Evolutionary conservation across 1,284 basidiomycete species (phyloP), one percentile per base, ranked within the genome.

Genomic region (Heimioporus retisporus): DNA sequence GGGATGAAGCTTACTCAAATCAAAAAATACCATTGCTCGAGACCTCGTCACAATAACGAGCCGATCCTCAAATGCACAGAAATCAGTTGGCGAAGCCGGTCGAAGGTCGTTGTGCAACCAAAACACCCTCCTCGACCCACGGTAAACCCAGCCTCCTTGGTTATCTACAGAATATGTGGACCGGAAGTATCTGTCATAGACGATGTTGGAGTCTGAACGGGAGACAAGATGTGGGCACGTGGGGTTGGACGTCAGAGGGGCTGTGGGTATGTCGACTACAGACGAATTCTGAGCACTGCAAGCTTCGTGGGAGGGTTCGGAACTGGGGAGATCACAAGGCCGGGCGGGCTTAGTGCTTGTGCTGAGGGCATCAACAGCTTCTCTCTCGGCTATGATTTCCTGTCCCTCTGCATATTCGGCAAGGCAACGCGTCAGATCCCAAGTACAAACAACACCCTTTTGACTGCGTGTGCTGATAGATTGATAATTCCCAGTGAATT

Each of bases 111-210:
- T 31, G 3, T 72, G 72, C 19, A 73, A 21, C 72, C 72, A 75
- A 19, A 74, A 71, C 57, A 73, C 46, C 51, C 72, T 59, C 55
- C 43, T 56, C 23, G 65, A 68, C 16, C 73, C 70, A 19, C 46
- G 57, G 56, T 59, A 67, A 13, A 73, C 63, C 71, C 69, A 73
- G 21, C 73, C 72, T 50, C 69, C 25, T 16, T 25, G 64, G 54
- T 23, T 21, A 15, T 75, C 59, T 58, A 13, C 60, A 7, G 66
- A 56, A 40, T 68, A 73, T 21, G 65, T 56, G 13, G 71, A 69
- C 10, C 63, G 63, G n/a, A 75, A 59, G 48, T 73, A 72, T 31
- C 50, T 51, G 55, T 74, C 72, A 21, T 73, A 71, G 21, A 72
- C 10, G 25, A 70, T 65, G 55, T 63, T 42, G 6, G 55, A 4